Base-by-base conservation (phyloP, 2,329 filamentous ascomycete genomes). In the Magnaporthiopsis poae region DNA sequence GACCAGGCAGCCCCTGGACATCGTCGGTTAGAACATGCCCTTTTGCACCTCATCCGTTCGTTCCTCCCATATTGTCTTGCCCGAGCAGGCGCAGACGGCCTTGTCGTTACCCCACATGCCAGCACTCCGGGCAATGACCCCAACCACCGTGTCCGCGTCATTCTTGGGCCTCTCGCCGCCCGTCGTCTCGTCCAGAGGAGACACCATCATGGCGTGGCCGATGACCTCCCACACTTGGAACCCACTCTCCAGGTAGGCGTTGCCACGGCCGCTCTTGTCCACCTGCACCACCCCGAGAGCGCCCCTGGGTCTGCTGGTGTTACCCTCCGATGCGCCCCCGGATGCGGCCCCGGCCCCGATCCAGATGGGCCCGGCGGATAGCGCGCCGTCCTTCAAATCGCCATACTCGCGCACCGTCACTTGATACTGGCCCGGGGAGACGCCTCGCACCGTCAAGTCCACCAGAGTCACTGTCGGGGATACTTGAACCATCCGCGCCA, bases 91-190 rank as follows among this genome's bases (percentile, higher is more conserved):
- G 77, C 95, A 99, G 7, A 99, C 94, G 62, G 91, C 96, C 84
- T 98, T 99, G 76, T 97, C 92, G 73, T 99, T 96, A 77, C 97
- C 94, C 95, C 95, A 99, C 69, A 96, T 90, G n/a, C 95, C 95
- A 21, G 95, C 94, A 77, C 93, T 97, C 74, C 95, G 84, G 63
- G 95, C 95, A 78, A 99, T 91, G 65, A 99, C 93, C 11, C 95
- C 95, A 2, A 96, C 91, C 64, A 97, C 81, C 27, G 92, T 96
- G 75, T 96, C 87, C 66, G 88, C 84, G 74, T 96, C 91, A 71
- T 96, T 93, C 72, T 83, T 82, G 71, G 88, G 79, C 74, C 85
- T 82, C 66, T 81, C 81, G 1, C 87, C 81, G 1, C 87, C 84
- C 15, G 69, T 66, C 67, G 80, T 80, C 71, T 88, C 85, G 67